A percentile compares a stretch with the other conserved stretches of the same genome.
phyloP scores from a whole-genome alignment of 495 filamentous ascomycete genomes.

The Penicillium desertorum region DNA sequence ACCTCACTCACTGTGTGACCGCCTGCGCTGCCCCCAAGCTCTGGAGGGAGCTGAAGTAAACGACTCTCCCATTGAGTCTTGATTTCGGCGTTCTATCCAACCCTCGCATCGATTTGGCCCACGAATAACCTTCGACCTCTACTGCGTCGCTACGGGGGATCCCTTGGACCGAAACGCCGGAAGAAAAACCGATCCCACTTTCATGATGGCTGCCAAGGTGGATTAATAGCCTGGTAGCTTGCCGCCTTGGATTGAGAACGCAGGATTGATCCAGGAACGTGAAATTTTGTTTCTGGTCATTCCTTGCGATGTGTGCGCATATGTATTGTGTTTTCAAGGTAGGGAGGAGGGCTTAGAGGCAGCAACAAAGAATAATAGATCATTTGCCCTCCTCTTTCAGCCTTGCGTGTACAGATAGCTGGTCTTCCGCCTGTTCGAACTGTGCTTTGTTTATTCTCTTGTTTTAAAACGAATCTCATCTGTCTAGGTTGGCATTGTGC shows the following conservation, averaged over 20 bases:
- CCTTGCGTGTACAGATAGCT: slow-evolving; percentile 55
- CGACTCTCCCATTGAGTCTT: slow-evolving; percentile 21
- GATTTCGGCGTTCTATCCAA: slow-evolving; percentile 14
- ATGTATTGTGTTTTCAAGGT: slow-evolving; percentile 31
- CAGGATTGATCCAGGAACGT: slow-evolving; percentile 15
- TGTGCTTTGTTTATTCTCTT: slow-evolving; percentile 39
- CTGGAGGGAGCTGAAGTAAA: slow-evolving; percentile 85
- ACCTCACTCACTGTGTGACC: slow-evolving; percentile 90
- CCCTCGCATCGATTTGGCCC: slow-evolving; percentile 14
- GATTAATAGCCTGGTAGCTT: slow-evolving; percentile 21
- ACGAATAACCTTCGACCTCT: slow-evolving; percentile 4
- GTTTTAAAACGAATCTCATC: slow-evolving; percentile 37
- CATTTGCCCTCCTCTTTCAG: slow-evolving; percentile 24
- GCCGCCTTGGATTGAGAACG: slow-evolving; percentile 30
- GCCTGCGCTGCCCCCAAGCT: slow-evolving; percentile 94
- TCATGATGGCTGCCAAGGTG: slow-evolving; percentile 24
- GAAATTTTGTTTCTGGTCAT: slow-evolving; percentile 9
- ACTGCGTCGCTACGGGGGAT: slow-evolving; percentile 13
- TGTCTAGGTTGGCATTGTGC: slow-evolving; percentile 31
- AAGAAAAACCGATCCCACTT: slow-evolving; percentile 21
- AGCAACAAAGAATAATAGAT: slow-evolving; percentile 33
- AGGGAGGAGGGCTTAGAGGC: slow-evolving; percentile 22
- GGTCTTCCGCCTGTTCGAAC: slow-evolving; percentile 46
- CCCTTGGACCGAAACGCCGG: slow-evolving; percentile 11
- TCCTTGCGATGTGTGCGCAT: slow-evolving; percentile 28